Evolutionary conservation across 176 grass and related monocot species (phyloP).

Genomic region (Aegilops umbellulata): DNA sequence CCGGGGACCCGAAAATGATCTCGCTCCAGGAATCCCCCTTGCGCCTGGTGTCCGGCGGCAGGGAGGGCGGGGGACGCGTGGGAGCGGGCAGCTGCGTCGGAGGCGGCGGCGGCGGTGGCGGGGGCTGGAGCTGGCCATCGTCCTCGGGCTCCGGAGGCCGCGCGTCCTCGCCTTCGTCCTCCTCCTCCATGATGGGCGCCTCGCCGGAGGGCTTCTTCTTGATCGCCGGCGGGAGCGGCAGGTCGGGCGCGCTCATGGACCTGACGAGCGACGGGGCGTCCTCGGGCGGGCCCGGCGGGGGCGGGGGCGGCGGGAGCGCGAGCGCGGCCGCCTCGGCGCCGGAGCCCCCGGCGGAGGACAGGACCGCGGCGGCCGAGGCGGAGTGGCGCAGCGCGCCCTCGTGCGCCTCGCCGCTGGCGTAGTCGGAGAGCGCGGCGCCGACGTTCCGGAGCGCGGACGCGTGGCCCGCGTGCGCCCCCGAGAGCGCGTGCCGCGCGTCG

Average conservation of each 20-base stretch:
- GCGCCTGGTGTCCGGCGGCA: not conserved
- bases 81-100: conserved; percentile 10
- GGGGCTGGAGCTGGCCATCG: conserved; percentile 5
- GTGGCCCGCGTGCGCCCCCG: conserved; percentile 65
- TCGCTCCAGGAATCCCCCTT: conserved; percentile 15
- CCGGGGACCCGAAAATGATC: conserved; percentile 30
- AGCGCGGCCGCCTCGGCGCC: conserved; percentile 5
- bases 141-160: not conserved
- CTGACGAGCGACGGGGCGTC: conserved; percentile 28
- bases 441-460: conserved; percentile 55
- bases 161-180: not conserved
- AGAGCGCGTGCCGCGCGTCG: conserved; percentile 44
- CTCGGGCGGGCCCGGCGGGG: conserved; percentile 15
- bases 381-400: not conserved
- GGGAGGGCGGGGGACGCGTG: conserved; percentile 30
- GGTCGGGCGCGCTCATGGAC: conserved; percentile 54
- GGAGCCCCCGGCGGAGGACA: conserved; percentile 1
- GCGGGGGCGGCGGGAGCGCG: conserved; percentile 34
- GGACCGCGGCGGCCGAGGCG: not conserved
- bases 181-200: conserved; percentile 42
- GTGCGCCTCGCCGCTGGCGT: conserved; percentile 38
- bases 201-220: conserved; percentile 46
- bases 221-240: conserved; percentile 17
- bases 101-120: not conserved
- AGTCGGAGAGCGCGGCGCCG: conserved; percentile 71